Evolutionary conservation across 345 rosid species (phyloP).

Genomic region (Streptanthus diversifolius): DNA sequence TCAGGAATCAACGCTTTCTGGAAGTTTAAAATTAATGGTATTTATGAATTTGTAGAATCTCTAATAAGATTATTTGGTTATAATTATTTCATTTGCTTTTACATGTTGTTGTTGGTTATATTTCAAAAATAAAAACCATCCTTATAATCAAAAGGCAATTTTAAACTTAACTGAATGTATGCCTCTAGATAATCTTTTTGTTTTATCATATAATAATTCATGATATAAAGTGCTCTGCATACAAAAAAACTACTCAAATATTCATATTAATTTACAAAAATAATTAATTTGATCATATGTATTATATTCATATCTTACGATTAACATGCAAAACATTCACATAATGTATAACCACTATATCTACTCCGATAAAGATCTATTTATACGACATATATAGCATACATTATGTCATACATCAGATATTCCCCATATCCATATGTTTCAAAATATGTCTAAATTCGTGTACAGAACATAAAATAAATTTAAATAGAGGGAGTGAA

Average conservation of each 20-base stretch:
- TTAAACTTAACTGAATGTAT: not conserved
- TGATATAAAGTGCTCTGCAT: not conserved
- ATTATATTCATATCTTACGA: not conserved
- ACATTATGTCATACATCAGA: not conserved
- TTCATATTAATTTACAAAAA: not conserved
- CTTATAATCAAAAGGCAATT: not conserved
- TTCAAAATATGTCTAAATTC: not conserved
- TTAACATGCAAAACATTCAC: not conserved
- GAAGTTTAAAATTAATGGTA: not conserved
- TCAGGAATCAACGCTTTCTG: not conserved
- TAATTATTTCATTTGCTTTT: no score
- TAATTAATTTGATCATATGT: not conserved
- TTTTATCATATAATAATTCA: no score
- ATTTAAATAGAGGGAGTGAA: slow-evolving; percentile 10
- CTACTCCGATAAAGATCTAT: not conserved
- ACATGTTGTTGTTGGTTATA: no score
- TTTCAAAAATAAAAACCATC: no score
- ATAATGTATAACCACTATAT: not conserved
- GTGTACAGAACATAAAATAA: not conserved
- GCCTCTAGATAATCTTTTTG: not conserved
- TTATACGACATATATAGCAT: not conserved
- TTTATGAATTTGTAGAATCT: no score
- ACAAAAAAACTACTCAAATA: not conserved
- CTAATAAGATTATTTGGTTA: no score
- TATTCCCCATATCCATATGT: not conserved